Evolutionary conservation across 2,329 filamentous ascomycete genomes (phyloP), one percentile per base, ranked within the genome.

Genomic region (Nigrospora oryzae): DNA sequence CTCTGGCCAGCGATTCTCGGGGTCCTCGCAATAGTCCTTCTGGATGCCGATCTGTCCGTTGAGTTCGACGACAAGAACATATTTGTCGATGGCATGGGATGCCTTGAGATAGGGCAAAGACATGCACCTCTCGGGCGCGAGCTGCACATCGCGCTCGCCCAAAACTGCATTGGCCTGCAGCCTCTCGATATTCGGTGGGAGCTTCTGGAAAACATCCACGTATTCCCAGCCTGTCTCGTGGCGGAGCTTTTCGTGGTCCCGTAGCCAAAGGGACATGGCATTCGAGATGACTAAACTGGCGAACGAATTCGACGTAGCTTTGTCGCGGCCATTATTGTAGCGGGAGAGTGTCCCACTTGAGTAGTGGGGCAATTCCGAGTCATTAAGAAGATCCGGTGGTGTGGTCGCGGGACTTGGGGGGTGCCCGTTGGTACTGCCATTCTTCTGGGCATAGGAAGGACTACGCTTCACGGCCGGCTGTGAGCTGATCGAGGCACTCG

Each of bases 11-110:
- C 81, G 71, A 53, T 86, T 88, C 30, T 73, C 72, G 1, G 75
- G 68, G 44, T 86, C 75, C 11, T 75, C 70, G 51, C 81, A 87
- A 53, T 89, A 89, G 47, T 84, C 77, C 40, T 81, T 81, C 53
- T 89, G 81, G 50, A 86, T 79, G 3, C 84, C 84, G 40, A 90
- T 80, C 53, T 83, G 77, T 19, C 86, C 86, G 54, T 89, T 90
- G 38, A 97, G 74, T 63, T 97, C 80, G 48, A 80, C 72, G 33
- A 84, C 66, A 3, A 73, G 75, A 3, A 74, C 64, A 42, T 80
- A 74, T 50, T 79, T 80, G 19, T 72, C 70, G 43, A 81, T 73
- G n/a, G 70, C 57, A 43, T 66, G 59, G 2, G 70, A 62, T 7
- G 74, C 71, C 31, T 66, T 71, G 31, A 90, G 68, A 49, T 74